Conservation (phyloP, 768 basidiomycete species). For the Lentinula edodes region DNA sequence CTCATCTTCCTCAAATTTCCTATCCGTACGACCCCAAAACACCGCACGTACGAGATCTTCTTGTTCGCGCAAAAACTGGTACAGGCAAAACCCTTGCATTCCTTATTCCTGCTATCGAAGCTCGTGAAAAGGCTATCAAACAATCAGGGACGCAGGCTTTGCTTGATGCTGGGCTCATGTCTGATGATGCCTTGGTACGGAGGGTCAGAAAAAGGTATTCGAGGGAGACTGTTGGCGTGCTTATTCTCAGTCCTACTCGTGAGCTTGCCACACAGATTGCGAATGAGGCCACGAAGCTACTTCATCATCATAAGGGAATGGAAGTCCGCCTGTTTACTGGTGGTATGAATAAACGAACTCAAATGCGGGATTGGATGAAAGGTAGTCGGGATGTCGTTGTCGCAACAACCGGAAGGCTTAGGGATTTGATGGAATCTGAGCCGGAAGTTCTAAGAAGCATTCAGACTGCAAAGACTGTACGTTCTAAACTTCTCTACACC, state of each 20-base stretch:
- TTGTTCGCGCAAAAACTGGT: slow-evolving; percentile 86
- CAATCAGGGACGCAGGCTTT: slow-evolving; percentile 34
- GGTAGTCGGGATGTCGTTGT: slow-evolving; percentile 78
- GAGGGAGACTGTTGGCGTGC: slow-evolving; percentile 51
- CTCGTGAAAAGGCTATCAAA: slow-evolving; percentile 58
- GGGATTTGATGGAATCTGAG: slow-evolving; percentile 63
- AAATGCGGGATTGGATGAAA: slow-evolving; percentile 62
- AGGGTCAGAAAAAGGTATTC: slow-evolving; percentile 33
- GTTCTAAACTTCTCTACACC: slow-evolving; percentile 14
- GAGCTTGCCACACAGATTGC: slow-evolving; percentile 91
- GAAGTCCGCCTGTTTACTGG: slow-evolving; percentile 75
- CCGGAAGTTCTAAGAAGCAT: slow-evolving; percentile 50
- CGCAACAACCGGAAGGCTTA: slow-evolving; percentile 83
- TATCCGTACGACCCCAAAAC: slow-evolving; percentile 37
- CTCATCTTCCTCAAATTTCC: slow-evolving; percentile 66
- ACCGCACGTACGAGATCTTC: slow-evolving; percentile 49
- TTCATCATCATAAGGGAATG: slow-evolving; percentile 54
- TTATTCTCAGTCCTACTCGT: slow-evolving; percentile 86
- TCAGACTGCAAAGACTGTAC: slow-evolving; percentile 50
- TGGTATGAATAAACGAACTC: slow-evolving; percentile 58
- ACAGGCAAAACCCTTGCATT: slow-evolving; percentile 89
- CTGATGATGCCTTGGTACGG: slow-evolving; percentile 22
- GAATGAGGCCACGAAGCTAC: slow-evolving; percentile 67
- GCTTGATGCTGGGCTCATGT: slow-evolving; percentile 33
- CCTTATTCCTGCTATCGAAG: slow-evolving; percentile 81